phyloP scores from a whole-genome alignment of 129 eudicot genomes.

The Deinandra increscens region DNA sequence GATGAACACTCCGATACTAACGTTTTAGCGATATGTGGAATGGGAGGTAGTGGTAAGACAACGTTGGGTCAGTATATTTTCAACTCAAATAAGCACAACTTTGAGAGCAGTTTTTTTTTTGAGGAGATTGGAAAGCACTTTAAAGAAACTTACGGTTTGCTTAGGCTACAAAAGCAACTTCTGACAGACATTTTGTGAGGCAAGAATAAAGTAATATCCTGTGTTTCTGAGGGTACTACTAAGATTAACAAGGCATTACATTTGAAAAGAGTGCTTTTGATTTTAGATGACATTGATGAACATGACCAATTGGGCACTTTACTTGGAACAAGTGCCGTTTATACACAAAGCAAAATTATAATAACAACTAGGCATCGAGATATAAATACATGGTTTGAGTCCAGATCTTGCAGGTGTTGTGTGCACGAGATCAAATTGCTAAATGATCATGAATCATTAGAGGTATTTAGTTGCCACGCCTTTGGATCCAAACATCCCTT shows the following conservation, averaged over 20 bases:
- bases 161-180: slow-evolving; percentile 6
- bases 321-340: slow-evolving; percentile 2
- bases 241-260: neutral
- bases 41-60: slow-evolving; percentile 17
- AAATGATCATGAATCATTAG: neutral
- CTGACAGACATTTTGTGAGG: neutral
- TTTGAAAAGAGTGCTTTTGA: neutral
- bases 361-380: slow-evolving; percentile 5
- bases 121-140: neutral
- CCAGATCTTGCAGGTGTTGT: neutral
- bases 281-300: slow-evolving; percentile 17
- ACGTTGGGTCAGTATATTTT: slow-evolving; percentile 11
- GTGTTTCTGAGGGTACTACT: neutral
- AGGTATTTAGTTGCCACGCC: slow-evolving; percentile 11
- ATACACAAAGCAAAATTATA: neutral
- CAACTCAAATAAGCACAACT: neutral
- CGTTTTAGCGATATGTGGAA: neutral
- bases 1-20: neutral
- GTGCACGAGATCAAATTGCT: neutral
- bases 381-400: neutral
- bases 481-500: slow-evolving; percentile 14
- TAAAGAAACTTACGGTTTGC: slow-evolving; percentile 5
- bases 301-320: neutral
- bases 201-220: neutral
- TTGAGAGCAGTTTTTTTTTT: neutral